Evolutionary conservation across 257 asterid species (phyloP).

Genomic region (Voacanga thouarsii): DNA sequence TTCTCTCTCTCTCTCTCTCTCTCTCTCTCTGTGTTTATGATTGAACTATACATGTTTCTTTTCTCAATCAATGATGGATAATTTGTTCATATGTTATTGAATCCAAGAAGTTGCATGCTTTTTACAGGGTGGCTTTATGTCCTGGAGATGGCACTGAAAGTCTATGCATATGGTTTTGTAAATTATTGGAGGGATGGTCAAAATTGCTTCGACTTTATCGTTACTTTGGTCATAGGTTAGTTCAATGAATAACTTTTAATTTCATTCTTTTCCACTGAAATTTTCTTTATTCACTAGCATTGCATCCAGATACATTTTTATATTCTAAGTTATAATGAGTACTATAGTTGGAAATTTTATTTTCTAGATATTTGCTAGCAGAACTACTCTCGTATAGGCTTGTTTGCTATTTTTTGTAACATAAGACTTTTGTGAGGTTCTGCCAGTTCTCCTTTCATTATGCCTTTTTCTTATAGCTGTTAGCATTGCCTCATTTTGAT

Average conservation of each 20-base stretch:
- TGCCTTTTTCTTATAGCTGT: not conserved
- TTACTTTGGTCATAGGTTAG: conserved; percentile 97
- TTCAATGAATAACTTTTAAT: conserved; percentile 6
- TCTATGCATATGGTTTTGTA: conserved; percentile 75
- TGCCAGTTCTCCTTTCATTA: not conserved
- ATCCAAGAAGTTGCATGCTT: conserved; percentile 25
- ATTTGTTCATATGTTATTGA: not conserved
- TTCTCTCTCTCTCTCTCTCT: not conserved
- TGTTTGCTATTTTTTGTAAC: not conserved
- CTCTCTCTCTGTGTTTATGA: not conserved
- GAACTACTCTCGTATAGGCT: not conserved
- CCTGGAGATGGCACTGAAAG: conserved; percentile 80
- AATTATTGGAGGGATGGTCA: conserved; percentile 99
- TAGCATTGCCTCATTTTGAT: not conserved
- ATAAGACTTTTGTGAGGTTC: not conserved
- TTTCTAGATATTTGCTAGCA: not conserved
- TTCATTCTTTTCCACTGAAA: not conserved
- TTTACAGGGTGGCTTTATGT: conserved; percentile 95
- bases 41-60: not conserved
- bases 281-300: not conserved
- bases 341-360: not conserved
- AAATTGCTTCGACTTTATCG: conserved; percentile 84
- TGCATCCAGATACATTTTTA: not conserved
- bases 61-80: not conserved
- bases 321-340: not conserved